A percentile compares a stretch with the other conserved stretches of the same genome.
These are phyloP conservation scores for Cephaloascus fragrans DNA, from an alignment of 805 yeast species.

Conservation along the genomic window DNA sequence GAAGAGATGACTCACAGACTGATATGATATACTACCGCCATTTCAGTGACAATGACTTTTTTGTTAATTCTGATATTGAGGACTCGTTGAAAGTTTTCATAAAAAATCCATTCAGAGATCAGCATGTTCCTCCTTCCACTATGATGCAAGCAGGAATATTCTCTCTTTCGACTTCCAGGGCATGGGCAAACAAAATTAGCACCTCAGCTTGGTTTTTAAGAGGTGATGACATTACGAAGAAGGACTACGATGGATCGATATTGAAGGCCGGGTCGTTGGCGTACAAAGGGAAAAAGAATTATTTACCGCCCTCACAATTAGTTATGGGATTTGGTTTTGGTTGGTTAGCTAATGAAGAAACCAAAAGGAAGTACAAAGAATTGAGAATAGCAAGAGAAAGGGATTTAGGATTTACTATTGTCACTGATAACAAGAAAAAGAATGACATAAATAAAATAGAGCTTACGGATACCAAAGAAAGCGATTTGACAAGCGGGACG, in stretches of 20 bases:
- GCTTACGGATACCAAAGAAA: conserved; percentile 1
- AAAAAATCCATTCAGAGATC: conserved; percentile 66
- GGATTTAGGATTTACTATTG: conserved; percentile 26
- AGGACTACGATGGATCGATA: conserved; percentile 49
- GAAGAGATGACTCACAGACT: conserved; percentile 70
- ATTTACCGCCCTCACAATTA: conserved; percentile 70
- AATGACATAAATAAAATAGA: too few species aligned
- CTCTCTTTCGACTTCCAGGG: conserved; percentile 71
- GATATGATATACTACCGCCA: conserved; percentile 76
- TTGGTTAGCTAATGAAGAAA: conserved; percentile 60
- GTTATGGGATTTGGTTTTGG: conserved; percentile 85
- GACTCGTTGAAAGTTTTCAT: conserved; percentile 71
- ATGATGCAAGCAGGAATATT: conserved; percentile 83
- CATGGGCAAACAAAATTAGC: conserved; percentile 83
- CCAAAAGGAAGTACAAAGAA: conserved; percentile 21
- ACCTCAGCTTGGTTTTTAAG: conserved; percentile 82
- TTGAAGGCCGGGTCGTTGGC: conserved; percentile 56
- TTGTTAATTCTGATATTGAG: conserved; percentile 66
- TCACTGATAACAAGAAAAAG: conserved; percentile 25
- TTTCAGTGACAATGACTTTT: conserved; percentile 61
- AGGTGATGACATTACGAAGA: conserved; percentile 60
- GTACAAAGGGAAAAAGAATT: conserved; percentile 42
- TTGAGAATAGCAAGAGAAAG: conserved; percentile 20
- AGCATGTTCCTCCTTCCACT: conserved; percentile 75
- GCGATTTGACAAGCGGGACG: conserved; percentile 5